Percentiles rank a stretch among this genome's conserved stretches.
phyloP scores from a whole-genome alignment of 2,329 filamentous ascomycete genomes.

The Aspergillus sp. region DNA sequence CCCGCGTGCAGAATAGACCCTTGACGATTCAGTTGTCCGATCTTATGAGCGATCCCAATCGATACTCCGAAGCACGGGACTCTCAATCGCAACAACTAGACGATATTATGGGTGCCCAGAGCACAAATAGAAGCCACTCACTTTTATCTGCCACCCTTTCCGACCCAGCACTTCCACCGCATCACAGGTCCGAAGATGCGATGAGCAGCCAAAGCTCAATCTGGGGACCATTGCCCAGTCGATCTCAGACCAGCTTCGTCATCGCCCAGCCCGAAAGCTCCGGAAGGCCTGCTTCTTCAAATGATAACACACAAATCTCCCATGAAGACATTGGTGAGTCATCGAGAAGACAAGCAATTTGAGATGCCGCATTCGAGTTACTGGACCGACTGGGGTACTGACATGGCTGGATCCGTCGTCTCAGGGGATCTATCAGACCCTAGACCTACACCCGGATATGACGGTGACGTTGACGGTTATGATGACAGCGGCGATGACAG shows the following conservation, averaged over 20 bases:
- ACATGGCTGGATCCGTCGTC: too few relatives aligned
- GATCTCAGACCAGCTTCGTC: neutral
- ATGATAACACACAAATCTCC: neutral
- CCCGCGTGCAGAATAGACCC: conserved; percentile 25
- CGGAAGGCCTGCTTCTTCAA: neutral
- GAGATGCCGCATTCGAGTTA: neutral
- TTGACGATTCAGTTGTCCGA: conserved; percentile 13
- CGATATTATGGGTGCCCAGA: neutral
- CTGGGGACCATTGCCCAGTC: neutral
- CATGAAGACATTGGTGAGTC: neutral
- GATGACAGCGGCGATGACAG: conserved; percentile 10
- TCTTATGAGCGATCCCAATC: neutral
- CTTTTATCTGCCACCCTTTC: conserved; percentile 22
- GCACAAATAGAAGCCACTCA: neutral
- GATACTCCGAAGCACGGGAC: neutral
- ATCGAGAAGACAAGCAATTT: neutral
- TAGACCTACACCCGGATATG: too few relatives aligned
- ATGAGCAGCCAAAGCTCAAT: neutral
- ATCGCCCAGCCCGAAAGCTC: neutral
- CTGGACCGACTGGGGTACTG: too few relatives aligned
- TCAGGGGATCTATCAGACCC: too few relatives aligned
- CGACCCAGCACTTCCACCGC: conserved; percentile 23
- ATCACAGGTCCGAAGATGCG: neutral
- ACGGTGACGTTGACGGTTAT: conserved; percentile 12
- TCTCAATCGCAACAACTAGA: neutral